A percentile compares a stretch with the other conserved stretches of the same genome.
Conservation (phyloP, 257 asterid genomes). For the Solanum phureja region DNA sequence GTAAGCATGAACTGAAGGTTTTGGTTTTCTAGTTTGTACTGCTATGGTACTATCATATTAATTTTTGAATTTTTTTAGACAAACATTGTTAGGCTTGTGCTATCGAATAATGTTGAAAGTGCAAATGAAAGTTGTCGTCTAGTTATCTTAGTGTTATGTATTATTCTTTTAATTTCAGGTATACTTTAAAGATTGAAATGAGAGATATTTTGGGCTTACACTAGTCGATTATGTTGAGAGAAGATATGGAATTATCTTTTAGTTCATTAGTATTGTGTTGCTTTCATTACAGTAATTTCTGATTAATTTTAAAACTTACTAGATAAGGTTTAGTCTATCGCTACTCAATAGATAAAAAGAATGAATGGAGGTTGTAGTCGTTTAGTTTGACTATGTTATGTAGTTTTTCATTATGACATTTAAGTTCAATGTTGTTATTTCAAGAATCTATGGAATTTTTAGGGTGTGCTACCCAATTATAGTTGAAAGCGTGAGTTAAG, state of each 20-base stretch:
- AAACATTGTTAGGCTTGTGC: neutral
- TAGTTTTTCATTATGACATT: neutral
- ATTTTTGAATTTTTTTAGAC: neutral
- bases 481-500: neutral
- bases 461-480: neutral
- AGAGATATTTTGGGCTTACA: neutral
- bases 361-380: neutral
- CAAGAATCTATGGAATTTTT: neutral
- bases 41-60: neutral
- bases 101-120: neutral
- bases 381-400: neutral
- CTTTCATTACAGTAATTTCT: neutral
- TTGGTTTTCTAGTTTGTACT: neutral
- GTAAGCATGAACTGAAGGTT: neutral
- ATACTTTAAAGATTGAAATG: neutral
- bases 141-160: neutral
- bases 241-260: neutral
- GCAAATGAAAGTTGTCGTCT: neutral
- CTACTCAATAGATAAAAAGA: neutral
- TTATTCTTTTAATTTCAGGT: neutral
- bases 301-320: neutral
- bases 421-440: neutral
- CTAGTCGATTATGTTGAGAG: neutral
- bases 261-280: neutral
- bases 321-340: neutral